Base-by-base conservation (phyloP, 2,329 filamentous ascomycete species). In the Hypoxylon sp. region DNA sequence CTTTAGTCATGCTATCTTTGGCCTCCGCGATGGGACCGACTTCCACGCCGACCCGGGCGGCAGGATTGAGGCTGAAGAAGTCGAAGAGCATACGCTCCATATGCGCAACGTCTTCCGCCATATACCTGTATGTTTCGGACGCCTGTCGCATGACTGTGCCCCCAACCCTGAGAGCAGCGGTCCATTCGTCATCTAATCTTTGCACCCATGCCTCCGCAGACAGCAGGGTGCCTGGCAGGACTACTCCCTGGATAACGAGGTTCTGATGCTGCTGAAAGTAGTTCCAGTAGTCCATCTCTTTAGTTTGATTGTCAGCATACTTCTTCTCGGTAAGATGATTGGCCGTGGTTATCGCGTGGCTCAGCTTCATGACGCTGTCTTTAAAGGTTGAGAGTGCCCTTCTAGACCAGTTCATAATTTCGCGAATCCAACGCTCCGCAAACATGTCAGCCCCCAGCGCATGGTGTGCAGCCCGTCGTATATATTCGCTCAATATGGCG, bases 81-180 rank as follows among this genome's bases (percentile, higher is more conserved):
- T 73, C 67, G n/a, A 74, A 70, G 1, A 74, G 28, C 58, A 76
- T 64, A 3, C 63, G 65, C 60, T 77, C 61, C 46, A 75, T 7
- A 7, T 53, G 30, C 0, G 43, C 49, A 23, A 76, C 19, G 0
- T 76, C 75, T 0, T 25, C 1, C 28, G 64, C 58, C 34, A 72
- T 45, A 2, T 32, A 0, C 3, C 49, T 41, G 11, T 73, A 53
- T 7, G 65, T 17, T 7, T 25, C 14, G 1, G 61, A 5, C 4
- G 70, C 5, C 3, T 4, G 1, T 13, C 28, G 36, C 69, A 76
- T 73, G 0, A 75, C 9, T 17, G 0, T 0, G 5, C 73, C 73
- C 10, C 73, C 73, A 3, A 55, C 25, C 3, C 51, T 10, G 43
- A 30, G 9, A 30, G 28, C 6, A 30, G 6, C 6, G 28, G 28